Conservation (phyloP, 1,284 basidiomycete genomes). For the Stereum hirsutum region DNA sequence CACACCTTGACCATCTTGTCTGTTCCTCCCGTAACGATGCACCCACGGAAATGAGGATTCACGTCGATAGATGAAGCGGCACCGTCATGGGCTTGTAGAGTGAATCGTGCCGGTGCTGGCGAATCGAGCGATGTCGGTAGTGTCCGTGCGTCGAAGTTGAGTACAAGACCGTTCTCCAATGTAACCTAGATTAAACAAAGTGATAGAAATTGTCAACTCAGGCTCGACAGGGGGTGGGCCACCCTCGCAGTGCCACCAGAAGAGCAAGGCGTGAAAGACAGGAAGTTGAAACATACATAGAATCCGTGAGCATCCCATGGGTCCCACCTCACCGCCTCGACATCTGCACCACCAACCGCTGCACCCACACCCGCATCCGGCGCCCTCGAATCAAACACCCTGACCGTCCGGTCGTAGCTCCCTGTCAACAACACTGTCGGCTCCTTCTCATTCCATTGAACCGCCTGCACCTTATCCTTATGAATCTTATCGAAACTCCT, state of each 20-base stretch:
- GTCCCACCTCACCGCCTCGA: slow-evolving; percentile 94
- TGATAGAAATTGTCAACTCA: no score
- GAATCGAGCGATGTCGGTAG: slow-evolving; percentile 57
- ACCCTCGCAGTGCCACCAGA: no score
- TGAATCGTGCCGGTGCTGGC: slow-evolving; percentile 73
- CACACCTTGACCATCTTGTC: slow-evolving; percentile 95
- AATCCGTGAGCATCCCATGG: slow-evolving; percentile 86
- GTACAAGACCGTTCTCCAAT: slow-evolving; percentile 85
- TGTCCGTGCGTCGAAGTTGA: slow-evolving; percentile 86
- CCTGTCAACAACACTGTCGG: slow-evolving; percentile 89
- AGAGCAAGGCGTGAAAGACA: slow-evolving; percentile 5
- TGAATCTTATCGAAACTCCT: slow-evolving; percentile 80
- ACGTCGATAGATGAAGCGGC: slow-evolving; percentile 88
- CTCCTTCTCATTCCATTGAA: slow-evolving; percentile 89
- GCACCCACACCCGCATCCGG: slow-evolving; percentile 75
- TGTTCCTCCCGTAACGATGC: slow-evolving; percentile 87
- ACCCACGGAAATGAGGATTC: slow-evolving; percentile 86
- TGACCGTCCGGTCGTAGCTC: slow-evolving; percentile 88
- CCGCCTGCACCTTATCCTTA: slow-evolving; percentile 95
- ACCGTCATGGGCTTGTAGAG: slow-evolving; percentile 91
- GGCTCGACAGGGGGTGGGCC: no score
- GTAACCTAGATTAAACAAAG: slow-evolving; percentile 51
- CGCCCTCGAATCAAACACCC: slow-evolving; percentile 87
- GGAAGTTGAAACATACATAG: slow-evolving; percentile 51
- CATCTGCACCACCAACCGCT: slow-evolving; percentile 79